phyloP scores from a whole-genome alignment of 2,329 filamentous ascomycete species.

The Dichotomopilus funicola region DNA sequence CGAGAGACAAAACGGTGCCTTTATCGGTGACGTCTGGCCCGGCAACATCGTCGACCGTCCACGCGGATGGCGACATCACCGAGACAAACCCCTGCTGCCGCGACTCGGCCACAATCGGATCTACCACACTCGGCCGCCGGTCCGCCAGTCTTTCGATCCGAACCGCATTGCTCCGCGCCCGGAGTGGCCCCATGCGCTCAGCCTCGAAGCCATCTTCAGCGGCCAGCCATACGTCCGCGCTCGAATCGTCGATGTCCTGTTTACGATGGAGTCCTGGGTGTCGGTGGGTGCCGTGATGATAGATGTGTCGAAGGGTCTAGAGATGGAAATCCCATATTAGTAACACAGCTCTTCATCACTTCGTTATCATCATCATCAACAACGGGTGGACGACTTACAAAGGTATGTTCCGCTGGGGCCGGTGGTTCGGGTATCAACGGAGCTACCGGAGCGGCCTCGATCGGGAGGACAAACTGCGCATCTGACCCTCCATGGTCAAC shows the following conservation, averaged over 20 bases:
- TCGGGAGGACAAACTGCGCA: slow-evolving; percentile 39
- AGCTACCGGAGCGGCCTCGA: slow-evolving; percentile 36
- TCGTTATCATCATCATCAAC: background rate
- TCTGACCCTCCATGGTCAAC: slow-evolving; percentile 27
- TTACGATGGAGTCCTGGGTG: slow-evolving; percentile 72
- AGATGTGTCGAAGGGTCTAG: slow-evolving; percentile 74
- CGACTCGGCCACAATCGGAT: slow-evolving; percentile 69
- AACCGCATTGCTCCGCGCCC: slow-evolving; percentile 56
- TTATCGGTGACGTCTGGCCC: slow-evolving; percentile 82
- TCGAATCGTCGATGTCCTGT: slow-evolving; percentile 57
- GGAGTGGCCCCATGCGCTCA: slow-evolving; percentile 46
- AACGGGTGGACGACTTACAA: slow-evolving; percentile 33
- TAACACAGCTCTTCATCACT: slow-evolving; percentile 1
- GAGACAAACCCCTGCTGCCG: slow-evolving; percentile 62
- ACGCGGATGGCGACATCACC: slow-evolving; percentile 64
- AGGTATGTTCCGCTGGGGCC: slow-evolving; percentile 48
- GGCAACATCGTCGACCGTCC: slow-evolving; percentile 72
- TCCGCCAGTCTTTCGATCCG: slow-evolving; percentile 78
- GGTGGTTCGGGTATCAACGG: slow-evolving; percentile 39
- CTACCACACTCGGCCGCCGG: slow-evolving; percentile 67
- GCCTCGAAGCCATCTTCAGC: slow-evolving; percentile 51
- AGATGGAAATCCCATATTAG: background rate
- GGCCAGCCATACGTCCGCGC: slow-evolving; percentile 56
- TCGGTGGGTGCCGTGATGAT: slow-evolving; percentile 79
- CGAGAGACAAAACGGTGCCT: slow-evolving; percentile 74